Conservation (phyloP, 2,329 filamentous ascomycete species). For the Sclerotinia nivalis region DNA sequence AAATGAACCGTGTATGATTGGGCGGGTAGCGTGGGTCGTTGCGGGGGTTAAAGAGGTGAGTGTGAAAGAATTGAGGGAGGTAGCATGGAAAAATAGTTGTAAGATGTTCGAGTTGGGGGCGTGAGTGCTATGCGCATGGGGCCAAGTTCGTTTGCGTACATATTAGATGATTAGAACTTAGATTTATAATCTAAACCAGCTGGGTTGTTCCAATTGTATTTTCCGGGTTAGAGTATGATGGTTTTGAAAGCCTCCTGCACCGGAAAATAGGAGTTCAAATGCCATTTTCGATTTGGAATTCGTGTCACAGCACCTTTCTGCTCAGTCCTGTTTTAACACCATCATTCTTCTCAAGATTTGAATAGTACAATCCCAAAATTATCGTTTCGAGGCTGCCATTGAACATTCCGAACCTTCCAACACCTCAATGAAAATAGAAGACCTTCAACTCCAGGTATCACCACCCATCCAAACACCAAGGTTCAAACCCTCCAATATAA, state of each 20-base stretch:
- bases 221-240: background rate
- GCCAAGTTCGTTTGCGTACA: background rate
- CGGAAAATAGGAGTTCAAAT: background rate
- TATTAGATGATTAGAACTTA: constrained; percentile 2
- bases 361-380: background rate
- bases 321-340: background rate
- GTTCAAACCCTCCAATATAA: background rate
- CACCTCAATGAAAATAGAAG: background rate
- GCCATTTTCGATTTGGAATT: background rate
- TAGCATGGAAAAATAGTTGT: constrained; percentile 79
- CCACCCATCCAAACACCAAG: background rate
- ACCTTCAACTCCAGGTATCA: constrained; percentile 12
- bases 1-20: constrained; percentile 89
- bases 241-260: background rate
- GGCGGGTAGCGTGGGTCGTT: constrained; percentile 83
- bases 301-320: background rate
- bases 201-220: background rate
- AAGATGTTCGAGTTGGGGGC: constrained; percentile 74
- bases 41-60: constrained; percentile 79
- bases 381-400: background rate
- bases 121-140: background rate
- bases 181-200: background rate
- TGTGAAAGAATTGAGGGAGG: constrained; percentile 82
- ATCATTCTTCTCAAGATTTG: background rate
- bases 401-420: background rate